Base-by-base conservation (phyloP, 2,329 filamentous ascomycete genomes). In the Calycina herbarum region DNA sequence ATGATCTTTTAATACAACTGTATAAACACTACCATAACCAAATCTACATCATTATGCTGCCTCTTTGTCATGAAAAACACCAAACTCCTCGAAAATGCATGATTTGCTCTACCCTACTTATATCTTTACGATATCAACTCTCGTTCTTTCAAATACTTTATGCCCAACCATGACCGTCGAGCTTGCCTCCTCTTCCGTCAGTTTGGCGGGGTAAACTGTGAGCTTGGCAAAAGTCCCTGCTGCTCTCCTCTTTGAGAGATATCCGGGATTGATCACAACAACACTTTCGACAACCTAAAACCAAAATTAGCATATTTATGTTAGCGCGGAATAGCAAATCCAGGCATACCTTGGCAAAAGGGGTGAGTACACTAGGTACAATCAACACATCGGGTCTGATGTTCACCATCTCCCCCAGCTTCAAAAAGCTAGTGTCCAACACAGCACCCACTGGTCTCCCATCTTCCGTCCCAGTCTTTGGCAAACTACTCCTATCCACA, bases 401-500 rank as follows among this genome's bases (percentile, higher is more conserved):
- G 69, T 90, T 91, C 73, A 95, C 85, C 87, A 96, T 96, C 78
- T 98, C 95, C 20, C 92, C 93, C 20, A 98, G 80, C 79, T 95
- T 94, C 71, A 96, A 76, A 78, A 95, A 97, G 68, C 89, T 89
- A 24, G 92, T 80, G 77, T 99, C 95, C 61, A 98, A 77, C 82
- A 90, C 89, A 0, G 92, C 88, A 0, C 94, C 94, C 0, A 90
- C 88, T 4, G 86, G 87, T 45, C 86, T 73, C 0, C 84, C 86
- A 66, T 85, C 82, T 20, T 80, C 82, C 1, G 84, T 85, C 0
- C 87, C 88, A 0, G 87, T 86, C 75, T 85, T 89, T 35, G 89
- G 87, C 64, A 92, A 79, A 70, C 81, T 86, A 65, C 86, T 83
- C 59, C 93, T 84, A 61, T 90, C 87, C 13, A 88, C 84, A 0